Evolutionary conservation across 208 protist genomes (phyloP).

Genomic region (Leishmania braziliensis): DNA sequence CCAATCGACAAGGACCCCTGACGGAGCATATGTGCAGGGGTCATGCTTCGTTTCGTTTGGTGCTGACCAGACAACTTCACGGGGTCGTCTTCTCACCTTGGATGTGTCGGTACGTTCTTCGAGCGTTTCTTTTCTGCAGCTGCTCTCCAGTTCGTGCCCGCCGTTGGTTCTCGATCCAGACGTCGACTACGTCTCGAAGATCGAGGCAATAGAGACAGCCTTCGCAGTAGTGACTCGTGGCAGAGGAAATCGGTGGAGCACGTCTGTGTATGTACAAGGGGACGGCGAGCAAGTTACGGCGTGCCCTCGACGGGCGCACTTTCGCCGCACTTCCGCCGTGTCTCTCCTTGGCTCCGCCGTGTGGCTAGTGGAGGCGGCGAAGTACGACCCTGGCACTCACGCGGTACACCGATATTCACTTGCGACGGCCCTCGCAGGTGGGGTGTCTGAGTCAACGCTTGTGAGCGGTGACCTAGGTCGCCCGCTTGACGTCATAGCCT

Average conservation of each 20-base stretch:
- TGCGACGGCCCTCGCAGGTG: conserved; percentile 10
- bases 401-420: conserved; percentile 13
- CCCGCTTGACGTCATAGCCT: conserved; percentile 25
- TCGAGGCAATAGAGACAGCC: neutral
- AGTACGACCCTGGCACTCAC: neutral
- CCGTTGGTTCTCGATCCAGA: conserved; percentile 20
- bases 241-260: conserved; percentile 7
- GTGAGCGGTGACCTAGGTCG: neutral
- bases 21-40: conserved; percentile 8
- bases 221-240: conserved; percentile 22
- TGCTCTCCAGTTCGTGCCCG: conserved; percentile 2
- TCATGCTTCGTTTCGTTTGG: conserved; percentile 24
- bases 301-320: conserved; percentile 5
- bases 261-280: conserved; percentile 18
- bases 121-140: conserved; percentile 30
- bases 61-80: neutral
- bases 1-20: neutral
- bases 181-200: conserved; percentile 20
- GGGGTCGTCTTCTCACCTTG: conserved; percentile 27
- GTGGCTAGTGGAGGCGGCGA: conserved; percentile 21
- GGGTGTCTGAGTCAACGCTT: neutral
- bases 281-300: neutral
- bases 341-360: conserved; percentile 11
- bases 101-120: conserved; percentile 5
- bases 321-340: conserved; percentile 1